Evolutionary conservation across 352 stramenopile genomes (phyloP), one percentile per base, ranked within the genome.

Genomic region (Phytophthora sansomeana): DNA sequence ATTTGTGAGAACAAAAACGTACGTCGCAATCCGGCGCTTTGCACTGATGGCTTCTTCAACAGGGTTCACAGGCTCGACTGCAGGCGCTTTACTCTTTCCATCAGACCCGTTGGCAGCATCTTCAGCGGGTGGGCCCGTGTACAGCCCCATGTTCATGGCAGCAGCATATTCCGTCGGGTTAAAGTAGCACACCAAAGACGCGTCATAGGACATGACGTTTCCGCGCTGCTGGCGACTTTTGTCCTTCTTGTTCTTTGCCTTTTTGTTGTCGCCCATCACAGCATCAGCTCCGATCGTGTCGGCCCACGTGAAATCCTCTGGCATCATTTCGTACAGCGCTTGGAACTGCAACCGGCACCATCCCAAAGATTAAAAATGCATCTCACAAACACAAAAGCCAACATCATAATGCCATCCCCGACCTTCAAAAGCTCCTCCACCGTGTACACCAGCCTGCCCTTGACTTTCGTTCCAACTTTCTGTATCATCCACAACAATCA

Each of bases 151-250:
- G 16, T 76, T 74, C 71, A 79, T 71, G 38, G 83, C 83, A 0
- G 84, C 77, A 3, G 84, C 63, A 62, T 93, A 93, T 57, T 93
- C 84, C 38, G 71, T 90, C 42, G 84, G 84, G 44, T 92, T 94
- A 56, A 92, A 94, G 52, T 91, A 92, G 32, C 80, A 85, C 55
- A 89, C 74, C 44, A 92, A 77, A 6, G 81, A 89, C 44, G 86
- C 75, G 32, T 92, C 86, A 68, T 92, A 94, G 59, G 83, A 80
- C 62, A 89, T 59, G 71, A 81, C 50, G 54, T 21, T 69, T 14
- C 65, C 51, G 14, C 63, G 28, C 42, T 74, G 28, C 41, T 69
- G 60, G 10, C 70, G 74, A 29, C 35, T 71, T 58, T 85, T 91
- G 36, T 82, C 65, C 48, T 89, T 90, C 44, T 77, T 75, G 48